phyloP scores from a whole-genome alignment of 75 land plant species.

The Isoetes taiwanensis region DNA sequence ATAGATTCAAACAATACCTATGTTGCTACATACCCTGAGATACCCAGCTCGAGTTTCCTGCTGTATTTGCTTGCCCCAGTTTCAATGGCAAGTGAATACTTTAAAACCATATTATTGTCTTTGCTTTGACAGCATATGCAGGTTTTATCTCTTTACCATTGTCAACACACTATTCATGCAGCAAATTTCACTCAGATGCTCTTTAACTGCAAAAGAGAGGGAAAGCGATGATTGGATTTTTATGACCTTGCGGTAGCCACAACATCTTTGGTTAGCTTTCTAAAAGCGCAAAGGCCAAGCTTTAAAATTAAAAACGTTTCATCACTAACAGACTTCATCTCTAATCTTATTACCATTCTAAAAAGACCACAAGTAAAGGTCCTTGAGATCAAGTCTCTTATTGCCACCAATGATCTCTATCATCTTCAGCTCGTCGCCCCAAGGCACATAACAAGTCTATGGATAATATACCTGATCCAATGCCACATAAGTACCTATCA shows the following conservation, averaged over 20 bases:
- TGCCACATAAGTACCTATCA: neutral
- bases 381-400: constrained; percentile 99
- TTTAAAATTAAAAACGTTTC: neutral
- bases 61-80: constrained; percentile 99
- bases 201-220: neutral
- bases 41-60: constrained; percentile 97
- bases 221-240: neutral
- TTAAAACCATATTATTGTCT: constrained; percentile 97
- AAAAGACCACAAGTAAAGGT: constrained; percentile 95
- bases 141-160: constrained; percentile 95
- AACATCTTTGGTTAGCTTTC: constrained; percentile 97
- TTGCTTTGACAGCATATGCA: constrained; percentile 98
- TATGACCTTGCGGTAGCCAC: constrained; percentile 78
- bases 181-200: neutral
- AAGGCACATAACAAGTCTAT: constrained; percentile 90
- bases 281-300: constrained; percentile 60
- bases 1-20: neutral
- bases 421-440: constrained; percentile 92
- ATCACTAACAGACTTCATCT: neutral
- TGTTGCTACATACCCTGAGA: constrained; percentile 49
- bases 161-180: constrained; percentile 67
- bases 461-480: constrained; percentile 71
- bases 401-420: constrained; percentile 99
- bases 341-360: constrained; percentile 50
- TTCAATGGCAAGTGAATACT: constrained; percentile 97